phyloP scores from a whole-genome alignment of 352 stramenopile genomes.

The Thalassiosira mediterranea region DNA sequence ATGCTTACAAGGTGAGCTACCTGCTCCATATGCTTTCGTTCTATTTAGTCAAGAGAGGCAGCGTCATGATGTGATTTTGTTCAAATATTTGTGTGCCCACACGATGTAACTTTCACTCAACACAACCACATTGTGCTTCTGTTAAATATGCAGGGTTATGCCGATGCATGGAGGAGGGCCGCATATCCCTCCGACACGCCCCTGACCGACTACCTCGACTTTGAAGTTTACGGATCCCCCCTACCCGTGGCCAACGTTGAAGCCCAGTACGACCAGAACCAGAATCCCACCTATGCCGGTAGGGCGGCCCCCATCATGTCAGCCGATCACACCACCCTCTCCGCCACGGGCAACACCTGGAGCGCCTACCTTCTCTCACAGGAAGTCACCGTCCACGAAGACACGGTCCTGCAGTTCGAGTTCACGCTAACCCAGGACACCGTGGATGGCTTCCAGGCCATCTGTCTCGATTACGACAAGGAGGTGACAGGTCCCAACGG shows the following conservation, averaged over 20 bases:
- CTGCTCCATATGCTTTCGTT: too few relatives aligned
- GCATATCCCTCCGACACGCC: neutral
- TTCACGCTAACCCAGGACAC: slow-evolving; percentile 9
- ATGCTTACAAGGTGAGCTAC: too few relatives aligned
- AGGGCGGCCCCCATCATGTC: neutral
- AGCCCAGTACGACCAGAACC: neutral
- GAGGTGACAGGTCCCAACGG: slow-evolving; percentile 13
- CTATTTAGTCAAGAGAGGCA: too few relatives aligned
- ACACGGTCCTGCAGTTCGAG: slow-evolving; percentile 22
- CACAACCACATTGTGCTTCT: too few relatives aligned
- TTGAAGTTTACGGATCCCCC: slow-evolving; percentile 6
- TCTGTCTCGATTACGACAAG: slow-evolving; percentile 16
- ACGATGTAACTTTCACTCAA: neutral
- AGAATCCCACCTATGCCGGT: neutral
- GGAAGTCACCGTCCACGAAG: neutral
- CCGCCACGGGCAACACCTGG: neutral
- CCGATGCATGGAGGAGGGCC: neutral
- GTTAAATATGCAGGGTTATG: too few relatives aligned
- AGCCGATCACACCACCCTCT: slow-evolving; percentile 1
- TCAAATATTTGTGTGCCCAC: neutral
- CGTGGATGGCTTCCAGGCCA: slow-evolving; percentile 9
- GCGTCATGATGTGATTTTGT: too few relatives aligned
- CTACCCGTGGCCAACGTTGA: neutral
- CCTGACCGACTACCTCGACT: slow-evolving; percentile 1
- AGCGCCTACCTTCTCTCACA: neutral